A percentile compares a stretch with the other conserved stretches of the same genome.
phyloP scores from a whole-genome alignment of 2,329 filamentous ascomycete genomes.

The Ophiostoma triangulosporum region DNA sequence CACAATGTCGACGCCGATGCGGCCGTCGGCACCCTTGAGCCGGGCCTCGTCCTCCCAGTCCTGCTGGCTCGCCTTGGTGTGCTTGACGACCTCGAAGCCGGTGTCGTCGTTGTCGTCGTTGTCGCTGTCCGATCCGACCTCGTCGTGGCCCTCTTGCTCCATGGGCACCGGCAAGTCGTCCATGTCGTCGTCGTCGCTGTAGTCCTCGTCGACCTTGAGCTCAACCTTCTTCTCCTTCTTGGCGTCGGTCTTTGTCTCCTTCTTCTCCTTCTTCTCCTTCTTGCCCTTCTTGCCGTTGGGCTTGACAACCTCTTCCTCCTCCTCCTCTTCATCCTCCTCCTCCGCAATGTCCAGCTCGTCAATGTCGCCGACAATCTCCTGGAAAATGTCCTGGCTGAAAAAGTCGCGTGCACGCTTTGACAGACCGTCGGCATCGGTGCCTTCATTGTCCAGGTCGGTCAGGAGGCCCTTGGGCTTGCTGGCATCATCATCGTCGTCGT shows the following conservation, averaged over 20 bases:
- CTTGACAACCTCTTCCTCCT: conserved; percentile 9
- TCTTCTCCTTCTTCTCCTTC: not conserved
- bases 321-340: conserved; percentile 31
- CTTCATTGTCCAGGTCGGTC: conserved; percentile 46
- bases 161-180: not conserved
- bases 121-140: conserved; percentile 20
- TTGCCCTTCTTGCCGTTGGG: not conserved
- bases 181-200: conserved; percentile 5
- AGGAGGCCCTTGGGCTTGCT: conserved; percentile 36
- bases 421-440: conserved; percentile 42
- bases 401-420: conserved; percentile 78
- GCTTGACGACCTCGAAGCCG: conserved; percentile 48
- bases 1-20: conserved; percentile 78
- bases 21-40: conserved; percentile 43
- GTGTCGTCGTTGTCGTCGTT: conserved; percentile 17
- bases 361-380: conserved; percentile 57
- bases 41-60: conserved; percentile 54
- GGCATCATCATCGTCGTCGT: conserved; percentile 37
- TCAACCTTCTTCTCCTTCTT: conserved; percentile 8
- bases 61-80: conserved; percentile 22
- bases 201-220: not conserved
- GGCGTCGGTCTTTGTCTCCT: conserved; percentile 26
- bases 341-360: conserved; percentile 32
- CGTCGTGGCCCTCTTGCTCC: not conserved
- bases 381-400: conserved; percentile 91